Conservation (phyloP, 257 asterid genomes). For the Ocimum tenuiflorum region DNA sequence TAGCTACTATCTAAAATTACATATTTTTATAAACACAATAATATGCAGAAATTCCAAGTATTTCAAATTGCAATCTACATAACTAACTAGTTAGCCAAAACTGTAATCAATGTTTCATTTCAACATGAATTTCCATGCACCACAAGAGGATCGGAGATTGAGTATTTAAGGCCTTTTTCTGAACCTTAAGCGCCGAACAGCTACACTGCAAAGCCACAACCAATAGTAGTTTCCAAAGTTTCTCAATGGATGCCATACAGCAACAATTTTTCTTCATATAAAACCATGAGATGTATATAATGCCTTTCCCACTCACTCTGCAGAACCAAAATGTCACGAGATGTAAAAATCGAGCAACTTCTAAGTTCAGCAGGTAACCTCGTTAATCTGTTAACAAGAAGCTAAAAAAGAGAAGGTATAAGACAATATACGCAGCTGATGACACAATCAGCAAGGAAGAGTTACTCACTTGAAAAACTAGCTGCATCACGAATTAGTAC, state of each 20-base stretch:
- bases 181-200: not conserved
- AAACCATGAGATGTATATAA: not conserved
- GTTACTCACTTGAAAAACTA: slow-evolving; percentile 31
- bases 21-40: too few species aligned
- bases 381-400: not conserved
- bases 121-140: too few species aligned
- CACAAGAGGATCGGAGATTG: too few species aligned
- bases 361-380: not conserved
- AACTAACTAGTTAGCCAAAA: too few species aligned
- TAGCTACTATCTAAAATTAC: too few species aligned
- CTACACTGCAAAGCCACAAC: too few species aligned
- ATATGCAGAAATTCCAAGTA: too few species aligned
- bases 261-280: not conserved
- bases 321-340: slow-evolving; percentile 10
- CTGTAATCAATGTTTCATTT: too few species aligned
- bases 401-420: not conserved
- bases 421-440: not conserved
- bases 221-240: not conserved
- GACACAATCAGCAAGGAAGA: not conserved
- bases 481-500: slow-evolving; percentile 30
- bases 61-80: too few species aligned
- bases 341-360: too few species aligned
- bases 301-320: slow-evolving; percentile 3
- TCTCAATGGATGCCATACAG: not conserved
- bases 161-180: not conserved